Evolutionary conservation across 108 stramenopile species (phyloP).

Genomic region (Nitzschia sp.): DNA sequence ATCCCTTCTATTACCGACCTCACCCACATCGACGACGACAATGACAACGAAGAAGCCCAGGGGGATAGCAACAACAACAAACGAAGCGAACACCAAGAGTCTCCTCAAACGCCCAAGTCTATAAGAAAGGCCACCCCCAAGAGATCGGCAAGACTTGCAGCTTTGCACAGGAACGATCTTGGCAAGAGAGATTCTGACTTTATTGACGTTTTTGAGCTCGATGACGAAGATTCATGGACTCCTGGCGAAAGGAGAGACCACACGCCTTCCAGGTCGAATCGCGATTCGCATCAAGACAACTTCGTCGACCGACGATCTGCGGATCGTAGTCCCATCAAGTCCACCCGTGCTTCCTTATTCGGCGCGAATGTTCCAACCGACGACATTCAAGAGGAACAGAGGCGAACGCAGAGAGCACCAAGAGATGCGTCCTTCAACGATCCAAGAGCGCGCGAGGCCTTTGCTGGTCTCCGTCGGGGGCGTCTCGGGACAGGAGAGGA

Average conservation of each 20-base stretch:
- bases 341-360: background rate
- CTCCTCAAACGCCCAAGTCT: background rate
- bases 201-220: conserved; percentile 31
- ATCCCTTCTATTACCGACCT: conserved; percentile 12
- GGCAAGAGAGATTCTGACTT: conserved; percentile 17
- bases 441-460: conserved; percentile 22
- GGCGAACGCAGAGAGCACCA: background rate
- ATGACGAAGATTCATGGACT: conserved; percentile 35
- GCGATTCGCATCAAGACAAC: background rate
- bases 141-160: background rate
- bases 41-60: background rate
- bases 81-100: background rate
- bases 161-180: background rate
- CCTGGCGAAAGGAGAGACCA: conserved; percentile 12
- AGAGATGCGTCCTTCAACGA: conserved; percentile 12
- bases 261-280: background rate
- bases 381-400: background rate
- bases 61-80: background rate
- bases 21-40: conserved; percentile 9
- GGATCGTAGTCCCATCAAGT: background rate
- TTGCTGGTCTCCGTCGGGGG: conserved; percentile 21
- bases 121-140: background rate
- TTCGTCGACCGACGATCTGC: background rate
- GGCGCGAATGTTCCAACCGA: background rate
- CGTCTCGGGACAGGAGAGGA: background rate